Evolutionary conservation across 2,329 filamentous ascomycete genomes (phyloP), one percentile per base, ranked within the genome.

Genomic region (Zymoseptoria ardabiliae): DNA sequence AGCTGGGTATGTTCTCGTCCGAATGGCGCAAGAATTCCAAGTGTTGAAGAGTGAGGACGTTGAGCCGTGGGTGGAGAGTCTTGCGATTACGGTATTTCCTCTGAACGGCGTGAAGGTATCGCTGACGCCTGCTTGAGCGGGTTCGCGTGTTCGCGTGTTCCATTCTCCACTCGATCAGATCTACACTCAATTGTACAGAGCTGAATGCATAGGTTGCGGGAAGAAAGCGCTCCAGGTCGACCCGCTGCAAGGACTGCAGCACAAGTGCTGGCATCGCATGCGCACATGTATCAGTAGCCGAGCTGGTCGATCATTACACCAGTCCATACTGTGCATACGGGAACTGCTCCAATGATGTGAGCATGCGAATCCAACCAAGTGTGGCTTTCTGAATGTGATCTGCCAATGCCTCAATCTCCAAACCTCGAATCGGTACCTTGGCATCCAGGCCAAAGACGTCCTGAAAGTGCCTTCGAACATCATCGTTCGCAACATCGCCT

Each of bases 361-460:
- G 68, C 58, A 82, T 64, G 64, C 54, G 35, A 77, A 76, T 0
- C 74, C 58, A 53, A 25, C 51, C 51, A 17, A 13, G 8, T 10
- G 51, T 53, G 8, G 51, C 72, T 72, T 60, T 72, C 6, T 20
- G 23, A 72, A 7, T 73, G 64, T 51, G 68, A 67, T 49, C 73
- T 68, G 30, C 49, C 49, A 54, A 71, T 74, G 63, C 72, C 73
- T 62, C 66, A 73, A 63, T 72, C 73, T 6, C 63, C 59, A 50
- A 56, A 66, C 2, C 65, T 63, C 54, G 28, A 23, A 68, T 57
- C 11, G 23, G 56, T 22, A 20, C n/a, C n/a, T 90, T 65, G 85
- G 76, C 0, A 90, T 91, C 0, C 92, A 41, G 21, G 54, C 30
- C 91, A n/a, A 97, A 77, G 2, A 96, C 89, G 70, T 91, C 84